phyloP scores from a whole-genome alignment of 2,329 filamentous ascomycete species.

The Fusarium bactridioides region DNA sequence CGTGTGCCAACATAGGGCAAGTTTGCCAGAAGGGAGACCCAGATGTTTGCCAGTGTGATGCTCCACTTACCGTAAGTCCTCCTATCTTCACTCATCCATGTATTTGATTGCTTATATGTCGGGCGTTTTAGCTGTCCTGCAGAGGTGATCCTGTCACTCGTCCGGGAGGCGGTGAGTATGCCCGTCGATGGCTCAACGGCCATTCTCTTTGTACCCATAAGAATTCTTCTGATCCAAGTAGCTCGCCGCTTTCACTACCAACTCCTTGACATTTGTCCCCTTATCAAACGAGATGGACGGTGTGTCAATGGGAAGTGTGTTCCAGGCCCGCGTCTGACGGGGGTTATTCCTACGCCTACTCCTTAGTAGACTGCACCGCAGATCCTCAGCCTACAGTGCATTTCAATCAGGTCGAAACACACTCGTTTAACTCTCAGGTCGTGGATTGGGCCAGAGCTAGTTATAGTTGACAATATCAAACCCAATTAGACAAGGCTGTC shows the following conservation, averaged over 20 bases:
- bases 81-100: fast-evolving
- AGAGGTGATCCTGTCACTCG: not conserved
- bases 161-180: not conserved
- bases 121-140: not conserved
- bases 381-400: not conserved
- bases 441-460: not conserved
- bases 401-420: fast-evolving
- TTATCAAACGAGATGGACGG: not conserved
- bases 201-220: not conserved
- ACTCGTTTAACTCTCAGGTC: not conserved
- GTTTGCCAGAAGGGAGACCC: not conserved
- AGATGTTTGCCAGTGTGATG: not conserved
- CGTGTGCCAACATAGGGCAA: not conserved
- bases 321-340: not conserved
- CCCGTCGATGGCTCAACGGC: not conserved
- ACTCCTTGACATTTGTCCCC: not conserved
- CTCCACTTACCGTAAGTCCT: not conserved
- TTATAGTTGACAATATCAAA: not conserved
- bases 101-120: not conserved
- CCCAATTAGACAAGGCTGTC: not conserved
- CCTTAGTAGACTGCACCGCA: not conserved
- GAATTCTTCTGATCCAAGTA: not conserved
- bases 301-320: not conserved
- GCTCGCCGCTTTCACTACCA: not conserved
- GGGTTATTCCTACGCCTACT: not conserved